Evolutionary conservation across 1,139 yeast species (phyloP).

Genomic region (Pichiaceae sp.): DNA sequence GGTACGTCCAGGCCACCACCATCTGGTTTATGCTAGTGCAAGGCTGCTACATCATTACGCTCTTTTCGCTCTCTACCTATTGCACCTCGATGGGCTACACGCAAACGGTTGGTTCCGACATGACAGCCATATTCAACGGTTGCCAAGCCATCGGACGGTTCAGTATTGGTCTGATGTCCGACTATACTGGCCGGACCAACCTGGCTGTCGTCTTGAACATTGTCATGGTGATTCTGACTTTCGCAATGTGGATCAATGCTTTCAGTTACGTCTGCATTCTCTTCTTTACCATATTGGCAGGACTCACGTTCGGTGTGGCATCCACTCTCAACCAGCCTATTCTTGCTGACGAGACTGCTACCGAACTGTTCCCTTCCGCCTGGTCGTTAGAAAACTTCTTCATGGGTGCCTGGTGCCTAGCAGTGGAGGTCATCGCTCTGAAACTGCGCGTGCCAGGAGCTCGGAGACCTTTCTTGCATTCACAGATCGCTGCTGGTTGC

Average conservation of each 20-base stretch:
- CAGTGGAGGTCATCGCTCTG: constrained; percentile 2
- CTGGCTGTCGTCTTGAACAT: constrained; percentile 2
- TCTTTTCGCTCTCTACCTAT: constrained; percentile 3
- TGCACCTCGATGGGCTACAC: constrained; percentile 3
- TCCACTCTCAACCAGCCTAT: constrained; percentile 4
- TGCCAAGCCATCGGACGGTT: constrained; percentile 4
- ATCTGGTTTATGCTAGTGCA: constrained; percentile 3
- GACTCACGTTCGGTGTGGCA: constrained; percentile 4
- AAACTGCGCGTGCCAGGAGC: constrained; percentile 1
- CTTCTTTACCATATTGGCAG: constrained; percentile 1
- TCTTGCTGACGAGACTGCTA: constrained; percentile 1
- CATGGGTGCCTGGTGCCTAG: constrained; percentile 4
- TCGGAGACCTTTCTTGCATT: constrained; percentile 2
- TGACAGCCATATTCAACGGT: constrained; percentile 4
- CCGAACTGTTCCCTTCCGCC: constrained; percentile 4
- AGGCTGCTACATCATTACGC: constrained; percentile 4
- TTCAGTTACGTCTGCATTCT: constrained; percentile 2
- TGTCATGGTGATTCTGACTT: constrained; percentile 2
- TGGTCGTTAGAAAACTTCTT: constrained; percentile 4
- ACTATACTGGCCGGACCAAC: constrained; percentile 3
- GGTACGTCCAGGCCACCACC: constrained; percentile 3
- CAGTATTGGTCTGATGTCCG: constrained; percentile 2
- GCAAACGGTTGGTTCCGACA: constrained; percentile 3
- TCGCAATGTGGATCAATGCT: constrained; percentile 4
- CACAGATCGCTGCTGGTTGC: constrained; percentile 3